Base-by-base conservation (phyloP, 1,139 yeast species). In the Zygoascus sp. region DNA sequence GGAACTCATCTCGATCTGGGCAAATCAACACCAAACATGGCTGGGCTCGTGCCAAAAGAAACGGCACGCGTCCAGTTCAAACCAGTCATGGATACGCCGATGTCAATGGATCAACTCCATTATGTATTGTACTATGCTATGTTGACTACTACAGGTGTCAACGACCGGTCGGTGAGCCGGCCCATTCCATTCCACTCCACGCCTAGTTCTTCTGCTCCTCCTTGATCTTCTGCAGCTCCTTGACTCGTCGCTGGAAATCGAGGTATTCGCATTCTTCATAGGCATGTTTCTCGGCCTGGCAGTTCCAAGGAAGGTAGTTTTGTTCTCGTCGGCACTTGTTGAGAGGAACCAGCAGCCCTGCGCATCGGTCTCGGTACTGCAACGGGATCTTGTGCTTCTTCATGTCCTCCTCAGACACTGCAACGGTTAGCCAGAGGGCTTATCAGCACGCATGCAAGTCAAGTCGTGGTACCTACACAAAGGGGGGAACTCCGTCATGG, bases 211-310 rank as follows among this genome's bases (percentile, higher is more conserved):
- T 23, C 23, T 25, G 15, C 35, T 25, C 36, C 16, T 38, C 42
- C 27, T 38, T 46, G 56, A 74, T 70, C 49, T 74, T 76, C 59
- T 79, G 77, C 65, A 84, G 73, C 67, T 83, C 90, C 64, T 80
- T 75, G 53, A 83, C 86, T 69, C 95, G 79, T 72, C 94, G 80
- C 64, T 81, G 77, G 72, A 83, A 86, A 64, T 86, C 95, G 67
- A 82, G 70, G 67, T 83, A 84, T 67, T 86, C 86, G 67, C 95
- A 86, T 62, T 84, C 86, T 68, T 86, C 95, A 75, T 90, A 87
- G 39, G 80, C 78, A 58, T 86, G 95, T 66, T 89, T 80, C 68
- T 83, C 89, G 56, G 82, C 84, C 53, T 77, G 75, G 68, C 96
- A 87, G 61, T 79, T 81, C 83, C 83, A 79, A 25, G 84, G 84